Evolutionary conservation across 1,284 basidiomycete genomes (phyloP), one percentile per base, ranked within the genome.

Genomic region (Naganishia albida): DNA sequence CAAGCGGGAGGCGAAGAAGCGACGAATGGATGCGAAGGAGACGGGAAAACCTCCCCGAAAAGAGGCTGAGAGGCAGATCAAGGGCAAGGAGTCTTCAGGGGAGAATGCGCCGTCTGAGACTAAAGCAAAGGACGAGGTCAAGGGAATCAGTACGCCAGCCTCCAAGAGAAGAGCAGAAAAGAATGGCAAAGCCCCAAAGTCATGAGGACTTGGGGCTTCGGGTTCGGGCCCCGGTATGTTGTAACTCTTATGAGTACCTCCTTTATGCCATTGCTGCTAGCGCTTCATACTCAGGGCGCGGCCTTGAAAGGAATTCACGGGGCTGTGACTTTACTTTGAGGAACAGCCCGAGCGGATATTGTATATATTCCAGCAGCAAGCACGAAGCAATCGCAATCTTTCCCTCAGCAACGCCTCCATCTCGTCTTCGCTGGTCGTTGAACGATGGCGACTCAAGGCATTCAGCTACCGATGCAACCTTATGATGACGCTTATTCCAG

Each of bases 31-130:
- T 16, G 57, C 56, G 7, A 44, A 53, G 23, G 64, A 65, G 26
- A 50, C 48, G 0, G 51, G 43, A 20, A 44, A 51, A n/a, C 64
- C 51, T 10, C 56, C 50, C 7, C 50, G 56, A 18, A 65, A 51
- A 20, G 56, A 65, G 23, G 23, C 25, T 15, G 56, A 54, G 50
- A 63, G 56, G n/a, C 56, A 51, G 51, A n/a, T 25, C 28, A 60
- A 60, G 38, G 16, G n/a, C 34, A 38, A 44, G 39, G 30, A 28
- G 12, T 2, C 13, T 15, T 25, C 25, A 48, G 4, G 16, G 15
- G 56, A 16, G 34, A 7, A 42, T 2, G 23, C 46, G 23, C n/a
- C n/a, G 23, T 23, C 46, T 2, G 18, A 18, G 20, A 23, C 18
- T 7, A 20, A 20, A 20, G 20, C n/a, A n/a, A n/a, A 12, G 6